These are phyloP conservation scores for Raddia distichophylla DNA, from an alignment of 176 grass and related monocot species.

Conservation along the genomic window DNA sequence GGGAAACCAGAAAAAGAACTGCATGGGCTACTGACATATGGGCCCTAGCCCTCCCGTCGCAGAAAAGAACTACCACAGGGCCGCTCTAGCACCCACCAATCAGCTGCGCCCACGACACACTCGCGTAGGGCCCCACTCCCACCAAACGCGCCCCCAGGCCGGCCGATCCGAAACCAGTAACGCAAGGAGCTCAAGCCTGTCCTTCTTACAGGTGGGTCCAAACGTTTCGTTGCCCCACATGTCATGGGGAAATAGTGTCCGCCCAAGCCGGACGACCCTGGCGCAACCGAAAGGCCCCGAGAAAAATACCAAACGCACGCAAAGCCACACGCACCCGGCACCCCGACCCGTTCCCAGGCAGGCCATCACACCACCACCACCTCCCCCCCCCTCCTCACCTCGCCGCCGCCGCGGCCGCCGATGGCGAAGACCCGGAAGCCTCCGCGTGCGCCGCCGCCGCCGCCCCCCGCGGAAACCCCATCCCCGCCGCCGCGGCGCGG, in stretches of 20 bases:
- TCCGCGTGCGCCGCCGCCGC: background rate
- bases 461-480: conserved; percentile 29
- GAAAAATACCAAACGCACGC: conserved; percentile 68
- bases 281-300: conserved; percentile 33
- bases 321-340: conserved; percentile 65
- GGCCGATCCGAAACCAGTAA: conserved; percentile 25
- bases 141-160: conserved; percentile 44
- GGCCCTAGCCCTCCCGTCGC: background rate
- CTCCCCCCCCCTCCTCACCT: background rate
- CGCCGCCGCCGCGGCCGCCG: conserved; percentile 37
- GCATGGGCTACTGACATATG: background rate
- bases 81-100: conserved; percentile 32
- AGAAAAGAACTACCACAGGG: conserved; percentile 27
- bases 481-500: conserved; percentile 41
- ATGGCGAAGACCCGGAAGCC: conserved; percentile 62
- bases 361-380: conserved; percentile 46
- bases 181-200: background rate
- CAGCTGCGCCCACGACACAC: conserved; percentile 34
- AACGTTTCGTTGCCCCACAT: background rate
- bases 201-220: conserved; percentile 11
- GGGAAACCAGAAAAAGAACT: background rate
- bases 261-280: background rate
- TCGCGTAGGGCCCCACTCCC: conserved; percentile 7
- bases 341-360: conserved; percentile 50
- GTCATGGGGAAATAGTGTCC: background rate